phyloP scores from a whole-genome alignment of 768 basidiomycete species.

The Chalciporus chontae region DNA sequence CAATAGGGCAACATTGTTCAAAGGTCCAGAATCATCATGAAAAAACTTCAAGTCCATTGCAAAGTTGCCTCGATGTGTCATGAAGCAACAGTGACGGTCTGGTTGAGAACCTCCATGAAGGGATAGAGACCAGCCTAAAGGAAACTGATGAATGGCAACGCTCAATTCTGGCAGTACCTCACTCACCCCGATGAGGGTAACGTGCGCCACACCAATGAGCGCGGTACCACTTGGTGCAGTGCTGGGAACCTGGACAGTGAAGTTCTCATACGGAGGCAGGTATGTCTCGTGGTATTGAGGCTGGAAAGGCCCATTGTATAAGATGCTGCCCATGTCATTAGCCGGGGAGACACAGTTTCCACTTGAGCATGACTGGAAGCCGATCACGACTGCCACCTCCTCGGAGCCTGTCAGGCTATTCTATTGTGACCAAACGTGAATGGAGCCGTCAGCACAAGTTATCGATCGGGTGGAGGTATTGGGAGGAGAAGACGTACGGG shows the following conservation, averaged over 20 bases:
- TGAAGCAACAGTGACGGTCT: conserved; percentile 24
- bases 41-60: too few relatives aligned
- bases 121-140: conserved; percentile 33
- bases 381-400: conserved; percentile 47
- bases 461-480: background rate
- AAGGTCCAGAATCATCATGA: too few relatives aligned
- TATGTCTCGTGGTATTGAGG: conserved; percentile 32
- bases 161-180: background rate
- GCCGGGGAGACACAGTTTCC: conserved; percentile 23
- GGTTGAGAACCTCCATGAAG: conserved; percentile 32
- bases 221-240: conserved; percentile 27
- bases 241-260: conserved; percentile 40
- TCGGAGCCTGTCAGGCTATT: conserved; percentile 35
- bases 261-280: conserved; percentile 42
- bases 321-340: conserved; percentile 37
- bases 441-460: background rate
- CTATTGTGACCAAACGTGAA: conserved; percentile 16
- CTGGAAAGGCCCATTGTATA: conserved; percentile 44
- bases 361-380: conserved; percentile 37
- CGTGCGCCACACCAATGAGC: conserved; percentile 35
- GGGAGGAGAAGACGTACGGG: conserved; percentile 35
- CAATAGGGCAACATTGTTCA: too few relatives aligned
- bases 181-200: conserved; percentile 41
- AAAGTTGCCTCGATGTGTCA: too few relatives aligned
- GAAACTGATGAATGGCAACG: background rate